Base-by-base conservation (phyloP, 805 yeast species). In the Zygotorulaspora sp. region DNA sequence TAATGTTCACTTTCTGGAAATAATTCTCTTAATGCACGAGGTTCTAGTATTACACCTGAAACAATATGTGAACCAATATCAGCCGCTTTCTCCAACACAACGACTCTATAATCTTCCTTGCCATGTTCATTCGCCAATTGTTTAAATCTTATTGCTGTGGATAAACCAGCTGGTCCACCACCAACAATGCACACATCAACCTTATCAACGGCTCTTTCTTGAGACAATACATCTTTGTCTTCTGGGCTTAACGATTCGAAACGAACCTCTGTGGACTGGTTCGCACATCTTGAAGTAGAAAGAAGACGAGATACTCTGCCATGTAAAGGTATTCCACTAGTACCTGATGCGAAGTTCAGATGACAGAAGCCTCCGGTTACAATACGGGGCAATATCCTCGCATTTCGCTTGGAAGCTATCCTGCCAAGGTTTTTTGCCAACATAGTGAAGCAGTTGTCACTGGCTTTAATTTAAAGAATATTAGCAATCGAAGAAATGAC, bases 131-230 rank as follows among this genome's bases (percentile, higher is more conserved):
- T 66, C 55, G 89, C 96, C 23, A 90, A 65, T 58, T 89, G 96
- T 61, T 92, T 92, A 43, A 87, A 68, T 49, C 75, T 74, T 45
- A 92, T 92, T 9, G 97, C 97, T 2, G 98, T 82, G 1, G 96
- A 89, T 35, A 92, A 67, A 3, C 98, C 98, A 1, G 97, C 94
- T 5, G 97, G 97, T 0, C 98, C 98, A 23, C 95, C 97, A 29
- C 98, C 98, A 2, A 92, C 95, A 35, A 92, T 87, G 53, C 95
- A 84, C 15, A 92, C 95, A 61, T 92, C 98, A 10, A 86, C 96
- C 21, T 77, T 75, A 55, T 92, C 98, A 10, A 71, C 75, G 5
- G 84, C 95, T 40, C 97, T 70, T 45, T 80, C 85, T 44, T 77
- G 81, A 1, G 67, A 66, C 11, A 81, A 62, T 3, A 65, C 40